Conservation (phyloP, 805 yeast genomes). For the Myxozyma melibiosi region DNA sequence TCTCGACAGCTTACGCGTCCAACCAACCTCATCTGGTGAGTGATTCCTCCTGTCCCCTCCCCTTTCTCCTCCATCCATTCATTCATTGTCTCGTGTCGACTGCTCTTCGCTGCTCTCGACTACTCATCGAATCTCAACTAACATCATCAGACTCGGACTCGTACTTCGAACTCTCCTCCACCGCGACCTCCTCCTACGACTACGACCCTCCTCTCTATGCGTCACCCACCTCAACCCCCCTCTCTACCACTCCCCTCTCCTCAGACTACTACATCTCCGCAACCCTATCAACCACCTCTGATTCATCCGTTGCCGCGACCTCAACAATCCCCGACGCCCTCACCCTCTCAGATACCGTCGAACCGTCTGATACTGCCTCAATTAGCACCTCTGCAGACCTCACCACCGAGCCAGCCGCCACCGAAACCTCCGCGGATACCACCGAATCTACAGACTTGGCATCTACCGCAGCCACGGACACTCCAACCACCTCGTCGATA, state of each 20-base stretch:
- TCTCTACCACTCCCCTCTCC: too few relatives aligned
- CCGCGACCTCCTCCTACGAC: not conserved
- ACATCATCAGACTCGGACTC: not conserved
- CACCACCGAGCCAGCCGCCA: not conserved
- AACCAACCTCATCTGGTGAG: constrained; percentile 1
- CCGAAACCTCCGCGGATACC: not conserved
- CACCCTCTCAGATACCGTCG: too few relatives aligned
- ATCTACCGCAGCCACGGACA: constrained; percentile 1
- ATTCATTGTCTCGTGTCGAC: not conserved
- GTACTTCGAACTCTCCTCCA: not conserved
- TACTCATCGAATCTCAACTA: not conserved
- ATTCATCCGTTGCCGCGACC: not conserved
- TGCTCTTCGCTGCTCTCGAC: not conserved
- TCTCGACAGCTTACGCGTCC: not conserved
- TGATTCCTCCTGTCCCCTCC: not conserved
- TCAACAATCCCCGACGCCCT: not conserved
- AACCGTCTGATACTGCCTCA: too few relatives aligned
- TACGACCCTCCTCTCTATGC: not conserved
- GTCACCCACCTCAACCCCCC: too few relatives aligned
- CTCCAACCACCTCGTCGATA: not conserved
- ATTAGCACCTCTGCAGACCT: not conserved
- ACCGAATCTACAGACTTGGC: too few relatives aligned
- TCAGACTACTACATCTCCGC: not conserved
- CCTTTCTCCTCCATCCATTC: not conserved
- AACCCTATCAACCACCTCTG: not conserved